A percentile compares a stretch with the other conserved stretches of the same genome.
phyloP scores from a whole-genome alignment of 768 basidiomycete species.

The Asterophora lycoperdoides region DNA sequence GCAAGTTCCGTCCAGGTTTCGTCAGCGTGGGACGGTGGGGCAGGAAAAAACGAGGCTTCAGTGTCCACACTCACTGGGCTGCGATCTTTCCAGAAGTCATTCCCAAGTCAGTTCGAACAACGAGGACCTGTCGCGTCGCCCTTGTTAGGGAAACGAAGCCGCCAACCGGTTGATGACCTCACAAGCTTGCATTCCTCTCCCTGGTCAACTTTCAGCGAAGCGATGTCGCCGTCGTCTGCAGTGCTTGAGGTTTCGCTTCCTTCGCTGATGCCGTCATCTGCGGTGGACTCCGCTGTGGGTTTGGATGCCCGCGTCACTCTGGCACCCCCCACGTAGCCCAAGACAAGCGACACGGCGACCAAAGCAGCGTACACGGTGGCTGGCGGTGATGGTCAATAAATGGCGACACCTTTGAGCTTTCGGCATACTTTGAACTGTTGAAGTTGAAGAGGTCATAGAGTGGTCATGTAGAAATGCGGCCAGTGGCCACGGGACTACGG shows the following conservation, averaged over 20 bases:
- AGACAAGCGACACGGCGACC: constrained; percentile 30
- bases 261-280: background rate
- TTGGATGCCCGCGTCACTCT: constrained; percentile 7
- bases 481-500: background rate
- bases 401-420: background rate
- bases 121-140: constrained; percentile 40
- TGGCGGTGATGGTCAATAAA: constrained; percentile 3
- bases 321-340: constrained; percentile 40
- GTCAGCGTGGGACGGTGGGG: background rate
- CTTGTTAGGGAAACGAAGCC: background rate
- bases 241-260: constrained; percentile 19
- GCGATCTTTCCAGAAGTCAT: constrained; percentile 73
- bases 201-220: constrained; percentile 23
- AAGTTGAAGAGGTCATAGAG: constrained; percentile 1
- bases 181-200: constrained; percentile 61
- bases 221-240: constrained; percentile 16
- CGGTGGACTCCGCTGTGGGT: background rate
- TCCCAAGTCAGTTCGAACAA: constrained; percentile 60
- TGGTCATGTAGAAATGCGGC: background rate
- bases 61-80: constrained; percentile 62
- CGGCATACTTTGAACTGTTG: constrained; percentile 10
- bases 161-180: constrained; percentile 2
- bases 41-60: background rate
- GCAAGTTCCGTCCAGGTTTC: too few species aligned
- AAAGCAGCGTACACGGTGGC: constrained; percentile 27